Base-by-base conservation (phyloP, 345 rosid genomes). In the Streptanthus diversifolius region DNA sequence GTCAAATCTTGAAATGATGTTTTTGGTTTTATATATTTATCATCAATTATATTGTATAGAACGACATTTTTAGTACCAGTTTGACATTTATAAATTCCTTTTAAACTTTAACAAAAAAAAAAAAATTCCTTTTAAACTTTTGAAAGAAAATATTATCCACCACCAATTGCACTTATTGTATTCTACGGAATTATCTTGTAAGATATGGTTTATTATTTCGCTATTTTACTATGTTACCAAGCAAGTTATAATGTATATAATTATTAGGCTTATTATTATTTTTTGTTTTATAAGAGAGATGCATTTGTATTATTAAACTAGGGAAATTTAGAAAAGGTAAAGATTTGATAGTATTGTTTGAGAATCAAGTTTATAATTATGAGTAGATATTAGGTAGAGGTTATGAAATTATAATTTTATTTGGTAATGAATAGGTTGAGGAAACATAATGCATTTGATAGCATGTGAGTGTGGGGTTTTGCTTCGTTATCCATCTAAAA, bases 391-490 rank as follows among this genome's bases (percentile, higher is more conserved):
- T 39, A 48, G 62, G 36, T 67, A 45, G 52, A 37, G 5, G 17
- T 44, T 19, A 29, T 73, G 32, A 27, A 37, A 40, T 25, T 56
- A 10, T 51, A 55, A 33, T 4, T 27, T 13, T 13, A 65, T 39
- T 61, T 45, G 36, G 58, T 36, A 47, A 70, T 70, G 63, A 60
- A 68, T 51, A 32, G 25, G 65, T 47, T 70, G 61, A n/a, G 71
- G 61, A 48, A 63, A 63, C 80, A 55, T 19, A 44, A 33, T 45
- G 64, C 24, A 63, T 53, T 54, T n/a, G 58, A 53, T 69, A 15
- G 71, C 75, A 76, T 76, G 75, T 76, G 80, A 70, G 70, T 70
- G 80, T 76, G 75, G 80, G 80, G 80, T 76, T 76, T 62, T 47
- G 70, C 27, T 35, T 63, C 60, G 66, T 25, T 45, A 47, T 7